Evolutionary conservation across 768 basidiomycete species (phyloP), one percentile per base, ranked within the genome.

Genomic region (Leccinum disarticulatum): DNA sequence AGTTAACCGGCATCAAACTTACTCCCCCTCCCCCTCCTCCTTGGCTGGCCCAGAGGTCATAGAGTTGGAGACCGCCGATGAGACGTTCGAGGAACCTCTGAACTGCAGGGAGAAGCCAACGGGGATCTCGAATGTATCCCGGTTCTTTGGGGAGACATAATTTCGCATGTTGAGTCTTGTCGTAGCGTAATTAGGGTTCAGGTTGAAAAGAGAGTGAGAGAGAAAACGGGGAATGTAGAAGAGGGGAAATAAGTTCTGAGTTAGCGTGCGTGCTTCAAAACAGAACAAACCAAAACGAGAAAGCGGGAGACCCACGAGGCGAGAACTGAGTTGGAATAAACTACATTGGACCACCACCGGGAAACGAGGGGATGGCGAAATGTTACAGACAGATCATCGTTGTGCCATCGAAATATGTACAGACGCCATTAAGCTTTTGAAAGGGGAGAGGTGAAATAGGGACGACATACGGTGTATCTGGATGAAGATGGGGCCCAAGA

Each of bases 301-400:
- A 30, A 28, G 15, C 10, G 41, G n/a, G 41, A 28, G 17, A 61
- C 66, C 48, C 33, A 72, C 70, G 68, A 71, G 52, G 67, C 60
- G n/a, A 72, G 63, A 43, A 72, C 64, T 28, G 70, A 72, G 55
- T 72, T 72, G 49, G 68, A 65, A 3, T 70, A 72, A 4, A 72
- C 68, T 71, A 15, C 25, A 3, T 10, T 46, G 15, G n/a, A 46
- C 43, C 43, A 19, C 43, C n/a, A 46, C 10, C 43, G 1, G 43
- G 5, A 19, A 46, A 46, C 43, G 8, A 10, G 19, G 19, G 17
- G n/a, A n/a, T 41, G n/a, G 41, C 1, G 3, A 41, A 41, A 36
- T 6, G 35, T 36, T 15, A 11, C 31, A 33, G 30, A 31, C 9
- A 31, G 4, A 33, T 33, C 31, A 33, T 33, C 11, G 31, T 5